Conservation (phyloP, 2,329 filamentous ascomycete genomes). For the Fusarium buxicola region DNA sequence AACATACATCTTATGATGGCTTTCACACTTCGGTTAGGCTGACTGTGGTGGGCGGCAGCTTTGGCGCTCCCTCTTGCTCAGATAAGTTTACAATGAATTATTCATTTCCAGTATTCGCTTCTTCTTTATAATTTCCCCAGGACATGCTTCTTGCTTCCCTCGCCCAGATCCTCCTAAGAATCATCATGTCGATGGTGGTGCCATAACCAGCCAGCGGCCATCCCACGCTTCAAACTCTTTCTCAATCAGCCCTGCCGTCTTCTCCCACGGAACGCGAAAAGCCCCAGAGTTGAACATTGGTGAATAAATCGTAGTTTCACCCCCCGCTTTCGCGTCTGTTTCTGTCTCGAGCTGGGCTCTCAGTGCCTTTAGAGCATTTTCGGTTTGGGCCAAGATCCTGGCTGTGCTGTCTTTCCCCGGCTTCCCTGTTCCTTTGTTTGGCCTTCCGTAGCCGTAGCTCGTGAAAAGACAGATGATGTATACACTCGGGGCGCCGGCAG, state of each 20-base stretch:
- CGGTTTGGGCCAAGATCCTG: conserved; percentile 34
- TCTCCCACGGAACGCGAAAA: conserved; percentile 32
- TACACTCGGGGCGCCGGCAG: conserved; percentile 36
- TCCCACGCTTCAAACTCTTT: conserved; percentile 25
- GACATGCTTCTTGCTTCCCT: not conserved
- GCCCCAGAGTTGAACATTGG: conserved; percentile 40
- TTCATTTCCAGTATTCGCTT: no score
- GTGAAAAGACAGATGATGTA: conserved; percentile 35
- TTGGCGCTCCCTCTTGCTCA: no score
- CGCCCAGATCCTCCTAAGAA: not conserved
- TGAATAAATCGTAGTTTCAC: conserved; percentile 16
- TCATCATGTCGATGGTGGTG: conserved; percentile 16
- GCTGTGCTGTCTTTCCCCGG: conserved; percentile 22
- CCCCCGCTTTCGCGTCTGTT: rapidly evolving
- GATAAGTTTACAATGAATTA: no score
- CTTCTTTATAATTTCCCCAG: no score
- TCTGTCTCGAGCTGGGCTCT: conserved; percentile 12
- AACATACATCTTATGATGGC: no score
- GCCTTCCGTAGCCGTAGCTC: conserved; percentile 36
- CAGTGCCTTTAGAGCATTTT: conserved; percentile 22
- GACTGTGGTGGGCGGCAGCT: no score
- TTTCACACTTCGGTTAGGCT: no score
- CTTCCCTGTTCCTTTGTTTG: conserved; percentile 24
- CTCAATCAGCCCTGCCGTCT: conserved; percentile 27
- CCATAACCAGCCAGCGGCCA: conserved; percentile 37